Evolutionary conservation across 148 eudicot genomes (phyloP).

Genomic region (Selenicereus undatus): DNA sequence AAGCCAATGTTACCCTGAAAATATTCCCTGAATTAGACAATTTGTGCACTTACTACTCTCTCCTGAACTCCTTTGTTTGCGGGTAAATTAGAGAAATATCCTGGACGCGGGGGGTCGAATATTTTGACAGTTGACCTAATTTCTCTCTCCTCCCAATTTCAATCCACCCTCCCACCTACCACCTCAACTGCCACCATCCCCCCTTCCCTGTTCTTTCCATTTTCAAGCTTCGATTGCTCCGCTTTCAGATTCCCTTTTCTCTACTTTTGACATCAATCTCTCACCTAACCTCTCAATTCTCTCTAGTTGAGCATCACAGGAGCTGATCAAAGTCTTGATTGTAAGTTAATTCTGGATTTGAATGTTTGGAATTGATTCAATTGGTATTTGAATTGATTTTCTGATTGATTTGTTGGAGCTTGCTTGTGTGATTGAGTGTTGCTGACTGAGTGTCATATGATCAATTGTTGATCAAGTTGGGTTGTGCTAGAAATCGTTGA

Average conservation of each 20-base stretch:
- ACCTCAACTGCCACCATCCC: not conserved
- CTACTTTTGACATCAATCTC: not conserved
- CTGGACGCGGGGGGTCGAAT: not conserved
- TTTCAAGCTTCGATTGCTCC: not conserved
- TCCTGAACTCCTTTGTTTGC: not conserved
- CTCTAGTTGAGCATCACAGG: not conserved
- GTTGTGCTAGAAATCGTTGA: not conserved
- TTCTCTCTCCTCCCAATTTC: not conserved
- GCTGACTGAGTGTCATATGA: not conserved
- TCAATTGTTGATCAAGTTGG: not conserved
- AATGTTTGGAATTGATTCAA: not conserved
- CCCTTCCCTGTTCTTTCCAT: not conserved
- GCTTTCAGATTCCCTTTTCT: not conserved
- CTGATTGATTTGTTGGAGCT: not conserved
- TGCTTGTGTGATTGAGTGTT: not conserved
- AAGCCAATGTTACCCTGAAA: not conserved
- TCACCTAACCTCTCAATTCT: not conserved
- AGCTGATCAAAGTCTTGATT: not conserved
- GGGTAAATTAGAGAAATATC: not conserved
- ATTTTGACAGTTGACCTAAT: not conserved
- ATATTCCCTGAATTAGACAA: not conserved
- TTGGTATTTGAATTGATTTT: not conserved
- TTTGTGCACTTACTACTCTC: too few relatives aligned
- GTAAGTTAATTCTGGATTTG: not conserved
- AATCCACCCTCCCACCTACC: not conserved